These are phyloP conservation scores for Huntiella moniliformis DNA, from an alignment of 2,329 filamentous ascomycete genomes.

Conservation along the genomic window DNA sequence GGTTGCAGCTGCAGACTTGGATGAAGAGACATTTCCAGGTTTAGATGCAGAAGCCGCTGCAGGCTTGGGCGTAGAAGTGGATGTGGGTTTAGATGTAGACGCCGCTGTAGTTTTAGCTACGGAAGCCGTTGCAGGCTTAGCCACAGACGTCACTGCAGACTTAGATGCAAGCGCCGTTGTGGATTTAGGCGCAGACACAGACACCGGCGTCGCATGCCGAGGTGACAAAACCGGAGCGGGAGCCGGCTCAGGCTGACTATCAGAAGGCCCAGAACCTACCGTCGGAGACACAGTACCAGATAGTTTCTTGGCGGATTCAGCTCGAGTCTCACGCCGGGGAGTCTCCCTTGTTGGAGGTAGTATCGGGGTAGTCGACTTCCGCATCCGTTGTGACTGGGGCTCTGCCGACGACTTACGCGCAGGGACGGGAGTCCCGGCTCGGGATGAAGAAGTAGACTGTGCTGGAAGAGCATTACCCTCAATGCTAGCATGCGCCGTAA, in stretches of 20 bases:
- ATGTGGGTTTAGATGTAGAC: no score
- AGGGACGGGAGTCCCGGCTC: neutral
- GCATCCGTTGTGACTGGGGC: neutral
- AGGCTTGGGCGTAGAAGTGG: no score
- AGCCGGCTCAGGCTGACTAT: conserved; percentile 16
- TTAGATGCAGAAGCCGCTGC: no score
- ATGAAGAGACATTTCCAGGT: conserved; percentile 13
- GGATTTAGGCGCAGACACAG: no score
- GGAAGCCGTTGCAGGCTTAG: no score
- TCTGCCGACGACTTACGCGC: neutral
- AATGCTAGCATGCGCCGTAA: neutral
- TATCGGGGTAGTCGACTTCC: conserved; percentile 19
- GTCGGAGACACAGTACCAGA: conserved; percentile 15
- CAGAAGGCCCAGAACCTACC: conserved; percentile 10
- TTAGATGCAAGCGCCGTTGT: no score
- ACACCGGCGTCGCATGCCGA: no score
- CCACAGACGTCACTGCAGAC: no score
- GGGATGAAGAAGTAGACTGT: neutral
- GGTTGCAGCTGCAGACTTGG: conserved; percentile 19
- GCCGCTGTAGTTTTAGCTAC: no score
- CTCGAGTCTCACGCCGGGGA: conserved; percentile 28
- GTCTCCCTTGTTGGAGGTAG: conserved; percentile 19
- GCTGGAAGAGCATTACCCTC: neutral
- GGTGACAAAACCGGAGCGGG: conserved; percentile 13
- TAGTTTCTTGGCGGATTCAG: conserved; percentile 21